Conservation (phyloP, 371 early-diverging fungal genomes). For the Nosema bombycis region DNA sequence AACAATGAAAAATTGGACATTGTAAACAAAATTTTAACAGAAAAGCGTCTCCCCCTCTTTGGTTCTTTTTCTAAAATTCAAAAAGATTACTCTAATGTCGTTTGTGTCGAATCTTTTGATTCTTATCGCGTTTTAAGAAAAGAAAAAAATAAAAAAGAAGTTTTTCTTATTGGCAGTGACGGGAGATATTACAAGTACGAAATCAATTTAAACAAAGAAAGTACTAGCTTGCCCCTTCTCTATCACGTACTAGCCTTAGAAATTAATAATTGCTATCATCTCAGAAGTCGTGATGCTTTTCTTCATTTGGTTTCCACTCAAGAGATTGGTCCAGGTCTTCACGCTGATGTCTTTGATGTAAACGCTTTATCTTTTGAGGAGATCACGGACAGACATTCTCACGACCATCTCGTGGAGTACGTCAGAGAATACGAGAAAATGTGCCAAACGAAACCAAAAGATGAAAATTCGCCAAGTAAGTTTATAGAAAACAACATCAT, state of each 20-base stretch:
- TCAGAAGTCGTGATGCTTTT: background rate
- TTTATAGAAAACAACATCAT: no score
- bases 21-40: background rate
- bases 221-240: conserved; percentile 25
- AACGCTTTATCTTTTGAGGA: conserved; percentile 43
- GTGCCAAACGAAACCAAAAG: no score
- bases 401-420: background rate
- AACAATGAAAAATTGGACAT: background rate
- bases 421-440: background rate
- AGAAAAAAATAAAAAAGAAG: conserved; percentile 44
- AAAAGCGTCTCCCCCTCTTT: conserved; percentile 26
- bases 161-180: conserved; percentile 44
- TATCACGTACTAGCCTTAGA: conserved; percentile 16
- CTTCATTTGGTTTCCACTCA: conserved; percentile 1
- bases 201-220: conserved; percentile 36
- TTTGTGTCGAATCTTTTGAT: conserved; percentile 49
- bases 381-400: background rate
- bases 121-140: conserved; percentile 29
- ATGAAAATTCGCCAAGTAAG: no score
- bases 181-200: conserved; percentile 48
- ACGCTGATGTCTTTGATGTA: conserved; percentile 38
- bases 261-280: conserved; percentile 7
- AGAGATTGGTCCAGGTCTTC: conserved; percentile 30
- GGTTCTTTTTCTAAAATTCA: conserved; percentile 56
- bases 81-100: conserved; percentile 48